Evolutionary conservation across 2,329 filamentous ascomycete genomes (phyloP).

Genomic region (Pseudocercospora pini-densiflorae): DNA sequence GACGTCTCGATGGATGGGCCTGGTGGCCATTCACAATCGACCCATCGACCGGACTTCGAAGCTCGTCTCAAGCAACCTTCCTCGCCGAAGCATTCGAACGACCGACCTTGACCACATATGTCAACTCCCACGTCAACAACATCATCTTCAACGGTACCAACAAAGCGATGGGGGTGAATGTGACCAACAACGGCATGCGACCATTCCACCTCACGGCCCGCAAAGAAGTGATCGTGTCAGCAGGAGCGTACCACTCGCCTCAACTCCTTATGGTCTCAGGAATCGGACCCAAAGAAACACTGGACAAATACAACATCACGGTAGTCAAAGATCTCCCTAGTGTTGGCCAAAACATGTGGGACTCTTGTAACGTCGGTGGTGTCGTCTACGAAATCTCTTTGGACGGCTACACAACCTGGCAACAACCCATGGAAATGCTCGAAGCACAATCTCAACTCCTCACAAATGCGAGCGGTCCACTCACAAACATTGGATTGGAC

Average conservation of each 20-base stretch:
- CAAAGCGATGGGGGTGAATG: conserved; percentile 32
- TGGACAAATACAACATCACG: conserved; percentile 49
- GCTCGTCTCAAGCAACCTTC: conserved; percentile 32
- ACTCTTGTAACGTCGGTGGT: conserved; percentile 40
- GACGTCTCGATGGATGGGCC: background rate
- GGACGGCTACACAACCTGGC: conserved; percentile 19
- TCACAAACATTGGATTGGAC: conserved; percentile 29
- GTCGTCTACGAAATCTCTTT: conserved; percentile 20
- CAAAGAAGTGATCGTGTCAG: conserved; percentile 40
- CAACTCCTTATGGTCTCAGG: conserved; percentile 41
- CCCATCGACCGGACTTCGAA: conserved; percentile 28
- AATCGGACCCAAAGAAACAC: conserved; percentile 41
- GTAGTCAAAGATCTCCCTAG: conserved; percentile 53
- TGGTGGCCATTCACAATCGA: conserved; percentile 39
- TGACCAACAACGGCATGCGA: conserved; percentile 32
- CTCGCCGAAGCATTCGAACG: conserved; percentile 28
- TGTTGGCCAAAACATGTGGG: conserved; percentile 57
- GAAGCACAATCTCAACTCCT: conserved; percentile 23
- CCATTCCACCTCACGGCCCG: conserved; percentile 35
- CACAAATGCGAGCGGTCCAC: conserved; percentile 27
- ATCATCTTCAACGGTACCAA: conserved; percentile 39
- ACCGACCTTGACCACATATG: conserved; percentile 37
- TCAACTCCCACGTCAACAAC: conserved; percentile 39
- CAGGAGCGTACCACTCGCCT: conserved; percentile 39
- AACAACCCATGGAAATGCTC: conserved; percentile 7